Percentiles rank a stretch among this genome's conserved stretches.
phyloP scores from a whole-genome alignment of 2,329 filamentous ascomycete genomes.

The Dendryphion nanum region DNA sequence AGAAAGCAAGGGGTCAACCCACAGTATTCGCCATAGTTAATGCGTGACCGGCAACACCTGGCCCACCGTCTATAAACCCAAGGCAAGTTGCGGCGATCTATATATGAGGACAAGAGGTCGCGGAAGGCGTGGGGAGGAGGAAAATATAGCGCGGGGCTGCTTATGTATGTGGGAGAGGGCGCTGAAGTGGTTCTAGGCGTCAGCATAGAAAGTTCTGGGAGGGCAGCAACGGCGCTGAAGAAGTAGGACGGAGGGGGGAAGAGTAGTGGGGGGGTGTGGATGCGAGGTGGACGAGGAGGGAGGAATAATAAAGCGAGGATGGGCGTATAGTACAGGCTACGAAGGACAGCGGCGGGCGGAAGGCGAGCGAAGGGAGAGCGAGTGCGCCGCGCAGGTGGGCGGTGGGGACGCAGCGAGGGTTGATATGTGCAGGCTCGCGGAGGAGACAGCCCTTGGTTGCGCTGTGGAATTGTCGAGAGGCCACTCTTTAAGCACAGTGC shows the following conservation, averaged over 20 bases:
- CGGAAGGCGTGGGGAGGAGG: constrained; percentile 3
- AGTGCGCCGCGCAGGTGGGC: constrained; percentile 9
- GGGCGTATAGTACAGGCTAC: neutral
- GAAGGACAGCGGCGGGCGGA: constrained; percentile 22
- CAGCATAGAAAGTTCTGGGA: constrained; percentile 22
- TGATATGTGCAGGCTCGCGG: constrained; percentile 24
- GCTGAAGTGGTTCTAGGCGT: constrained; percentile 33
- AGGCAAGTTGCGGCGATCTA: no score
- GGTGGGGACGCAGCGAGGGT: constrained; percentile 20
- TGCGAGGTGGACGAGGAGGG: constrained; percentile 16
- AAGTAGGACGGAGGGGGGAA: constrained; percentile 4
- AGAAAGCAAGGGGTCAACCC: constrained; percentile 10
- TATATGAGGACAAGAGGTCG: neutral
- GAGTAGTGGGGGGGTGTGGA: constrained; percentile 16
- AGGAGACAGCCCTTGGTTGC: constrained; percentile 27
- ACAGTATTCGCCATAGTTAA: constrained; percentile 34
- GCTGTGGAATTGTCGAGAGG: constrained; percentile 27
- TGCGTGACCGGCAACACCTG: constrained; percentile 18
- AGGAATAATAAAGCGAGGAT: neutral
- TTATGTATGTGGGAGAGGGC: constrained; percentile 22
- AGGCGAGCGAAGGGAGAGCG: constrained; percentile 25
- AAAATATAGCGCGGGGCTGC: constrained; percentile 18
- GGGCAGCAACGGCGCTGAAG: neutral
- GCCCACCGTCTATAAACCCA: constrained; percentile 15
- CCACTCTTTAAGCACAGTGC: constrained; percentile 34